These are phyloP conservation scores for Saccharomyces mikatae DNA, from an alignment of 805 yeast species.

Conservation along the genomic window DNA sequence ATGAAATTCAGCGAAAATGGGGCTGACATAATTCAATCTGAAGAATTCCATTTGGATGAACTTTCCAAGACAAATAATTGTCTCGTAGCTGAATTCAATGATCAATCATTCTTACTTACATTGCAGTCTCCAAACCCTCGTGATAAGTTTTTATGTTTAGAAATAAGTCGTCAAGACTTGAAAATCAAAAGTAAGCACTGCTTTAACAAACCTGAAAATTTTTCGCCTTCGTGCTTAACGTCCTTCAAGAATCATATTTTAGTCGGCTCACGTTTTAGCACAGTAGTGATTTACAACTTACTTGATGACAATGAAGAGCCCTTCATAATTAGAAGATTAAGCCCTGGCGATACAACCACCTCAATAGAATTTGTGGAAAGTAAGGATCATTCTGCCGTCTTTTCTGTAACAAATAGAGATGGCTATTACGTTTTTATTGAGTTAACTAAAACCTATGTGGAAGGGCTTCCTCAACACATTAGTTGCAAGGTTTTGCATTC, in stretches of 20 bases:
- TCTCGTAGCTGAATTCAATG: slow-evolving; percentile 27
- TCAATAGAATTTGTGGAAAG: slow-evolving; percentile 37
- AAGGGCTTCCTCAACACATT: slow-evolving; percentile 1
- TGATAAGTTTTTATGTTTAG: slow-evolving; percentile 42
- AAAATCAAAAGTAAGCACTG: slow-evolving; percentile 15
- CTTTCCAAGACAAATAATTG: slow-evolving; percentile 45
- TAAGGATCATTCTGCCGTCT: slow-evolving; percentile 16
- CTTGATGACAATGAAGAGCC: slow-evolving; percentile 14
- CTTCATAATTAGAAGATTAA: slow-evolving; percentile 37
- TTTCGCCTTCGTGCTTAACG: slow-evolving; percentile 52
- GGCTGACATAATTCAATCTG: slow-evolving; percentile 16
- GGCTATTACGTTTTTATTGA: slow-evolving; percentile 46
- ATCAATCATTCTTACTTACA: slow-evolving; percentile 32
- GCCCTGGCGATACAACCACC: slow-evolving; percentile 64
- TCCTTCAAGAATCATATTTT: slow-evolving; percentile 39
- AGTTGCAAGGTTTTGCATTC: slow-evolving; percentile 35
- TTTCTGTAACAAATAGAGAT: slow-evolving; percentile 54
- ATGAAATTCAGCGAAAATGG: slow-evolving; percentile 37
- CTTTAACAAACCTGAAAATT: slow-evolving; percentile 38
- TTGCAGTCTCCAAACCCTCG: slow-evolving; percentile 63
- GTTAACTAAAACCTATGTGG: neutral
- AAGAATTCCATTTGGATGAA: slow-evolving; percentile 19
- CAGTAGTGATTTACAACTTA: slow-evolving; percentile 49
- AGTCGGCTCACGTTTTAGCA: slow-evolving; percentile 67
- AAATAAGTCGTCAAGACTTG: slow-evolving; percentile 28